Evolutionary conservation across 1,284 basidiomycete genomes (phyloP).

Genomic region (Cronartium quercuum): DNA sequence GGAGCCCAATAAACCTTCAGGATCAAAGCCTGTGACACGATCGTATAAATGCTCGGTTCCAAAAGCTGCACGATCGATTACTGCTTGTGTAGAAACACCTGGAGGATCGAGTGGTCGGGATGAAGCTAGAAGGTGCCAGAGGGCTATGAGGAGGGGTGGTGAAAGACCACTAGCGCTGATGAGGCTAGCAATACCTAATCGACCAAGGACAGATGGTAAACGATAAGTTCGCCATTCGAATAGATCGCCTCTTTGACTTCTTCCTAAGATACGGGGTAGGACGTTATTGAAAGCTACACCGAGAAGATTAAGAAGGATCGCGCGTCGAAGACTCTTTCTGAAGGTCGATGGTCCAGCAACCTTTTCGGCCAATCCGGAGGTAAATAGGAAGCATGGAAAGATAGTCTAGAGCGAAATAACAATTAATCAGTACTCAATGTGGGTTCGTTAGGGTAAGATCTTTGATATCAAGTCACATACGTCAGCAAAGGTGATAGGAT

Average conservation of each 20-base stretch:
- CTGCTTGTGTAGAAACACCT: neutral
- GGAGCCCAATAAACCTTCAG: slow-evolving; percentile 26
- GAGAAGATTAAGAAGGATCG: slow-evolving; percentile 3
- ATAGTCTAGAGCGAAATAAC: slow-evolving; percentile 4
- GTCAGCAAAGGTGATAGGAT: slow-evolving; percentile 35
- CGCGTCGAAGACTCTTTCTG: neutral
- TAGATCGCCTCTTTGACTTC: neutral
- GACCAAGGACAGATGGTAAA: slow-evolving; percentile 25
- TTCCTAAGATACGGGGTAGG: slow-evolving; percentile 4
- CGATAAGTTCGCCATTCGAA: slow-evolving; percentile 10
- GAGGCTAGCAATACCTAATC: neutral
- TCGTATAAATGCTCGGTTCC: slow-evolving; percentile 15
- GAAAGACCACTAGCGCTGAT: neutral
- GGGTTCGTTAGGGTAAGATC: neutral
- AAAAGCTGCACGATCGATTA: slow-evolving; percentile 5
- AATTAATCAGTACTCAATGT: neutral
- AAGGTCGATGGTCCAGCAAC: neutral
- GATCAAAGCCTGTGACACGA: slow-evolving; percentile 5
- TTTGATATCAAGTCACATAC: neutral
- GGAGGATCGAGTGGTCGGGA: slow-evolving; percentile 10
- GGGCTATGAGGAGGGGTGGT: neutral
- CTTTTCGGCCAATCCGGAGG: slow-evolving; percentile 10
- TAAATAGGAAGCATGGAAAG: slow-evolving; percentile 32
- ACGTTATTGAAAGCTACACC: slow-evolving; percentile 30
- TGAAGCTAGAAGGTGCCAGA: neutral